Percentiles rank a stretch among this genome's conserved stretches.
phyloP scores from a whole-genome alignment of 2,329 filamentous ascomycete genomes.

The Eurotiales sp. region DNA sequence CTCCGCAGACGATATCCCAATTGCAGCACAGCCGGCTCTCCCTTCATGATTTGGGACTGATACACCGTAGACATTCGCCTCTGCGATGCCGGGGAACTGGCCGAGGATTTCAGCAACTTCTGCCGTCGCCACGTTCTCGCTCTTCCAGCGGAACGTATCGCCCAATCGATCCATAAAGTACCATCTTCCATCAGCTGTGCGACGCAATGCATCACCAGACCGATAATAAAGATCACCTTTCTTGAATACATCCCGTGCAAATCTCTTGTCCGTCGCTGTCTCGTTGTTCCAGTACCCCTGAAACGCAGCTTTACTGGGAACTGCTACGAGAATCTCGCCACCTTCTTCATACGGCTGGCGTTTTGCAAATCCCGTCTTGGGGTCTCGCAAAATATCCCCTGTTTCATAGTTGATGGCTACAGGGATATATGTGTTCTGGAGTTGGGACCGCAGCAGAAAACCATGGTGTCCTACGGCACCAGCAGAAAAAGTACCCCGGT shows the following conservation, averaged over 20 bases:
- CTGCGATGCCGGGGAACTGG: conserved; percentile 54
- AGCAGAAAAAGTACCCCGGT: conserved; percentile 59
- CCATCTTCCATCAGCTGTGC: conserved; percentile 61
- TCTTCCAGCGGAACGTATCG: conserved; percentile 48
- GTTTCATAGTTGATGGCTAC: conserved; percentile 67
- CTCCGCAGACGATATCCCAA: conserved; percentile 52
- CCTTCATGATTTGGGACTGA: conserved; percentile 63
- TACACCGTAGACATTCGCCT: conserved; percentile 70
- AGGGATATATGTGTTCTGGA: conserved; percentile 58
- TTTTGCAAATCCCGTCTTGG: conserved; percentile 63
- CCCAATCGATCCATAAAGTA: conserved; percentile 68
- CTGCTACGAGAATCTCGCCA: conserved; percentile 70
- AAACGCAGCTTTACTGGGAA: conserved; percentile 57
- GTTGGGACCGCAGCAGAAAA: conserved; percentile 51
- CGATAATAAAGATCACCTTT: conserved; percentile 68
- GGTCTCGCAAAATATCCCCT: conserved; percentile 63
- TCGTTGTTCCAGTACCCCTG: conserved; percentile 68
- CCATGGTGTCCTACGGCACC: conserved; percentile 70
- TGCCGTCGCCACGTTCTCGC: conserved; percentile 63
- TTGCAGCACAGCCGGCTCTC: conserved; percentile 60
- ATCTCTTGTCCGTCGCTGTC: conserved; percentile 64
- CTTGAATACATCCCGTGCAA: conserved; percentile 59
- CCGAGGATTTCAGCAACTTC: conserved; percentile 65
- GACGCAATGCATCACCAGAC: conserved; percentile 62
- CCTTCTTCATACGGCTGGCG: conserved; percentile 63